These are phyloP conservation scores for Glebionis coronaria DNA, from an alignment of 129 eudicot genomes.

Conservation along the genomic window DNA sequence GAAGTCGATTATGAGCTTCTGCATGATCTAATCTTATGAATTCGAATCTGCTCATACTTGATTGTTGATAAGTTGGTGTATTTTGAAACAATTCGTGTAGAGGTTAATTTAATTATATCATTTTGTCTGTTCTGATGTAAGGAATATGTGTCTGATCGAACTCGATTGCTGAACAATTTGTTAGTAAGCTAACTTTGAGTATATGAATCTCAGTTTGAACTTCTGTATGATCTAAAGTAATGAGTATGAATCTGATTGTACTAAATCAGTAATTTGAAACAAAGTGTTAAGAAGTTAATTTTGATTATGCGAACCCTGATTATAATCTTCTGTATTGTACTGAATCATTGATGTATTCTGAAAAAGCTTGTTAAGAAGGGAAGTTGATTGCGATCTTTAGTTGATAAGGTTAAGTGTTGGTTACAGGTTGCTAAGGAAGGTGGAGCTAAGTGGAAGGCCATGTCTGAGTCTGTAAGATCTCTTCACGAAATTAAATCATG, in stretches of 20 bases:
- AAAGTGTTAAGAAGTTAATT: no score
- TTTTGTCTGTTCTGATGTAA: no score
- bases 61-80: no score
- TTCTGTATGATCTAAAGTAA: not conserved
- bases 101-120: no score
- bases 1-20: no score
- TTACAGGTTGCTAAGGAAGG: conserved; percentile 10
- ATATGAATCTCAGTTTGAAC: not conserved
- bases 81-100: no score
- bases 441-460: not conserved
- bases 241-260: not conserved
- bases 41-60: no score
- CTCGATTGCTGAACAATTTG: no score
- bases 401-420: conserved; percentile 5
- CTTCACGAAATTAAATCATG: not conserved
- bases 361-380: conserved; percentile 7
- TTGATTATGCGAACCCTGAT: no score
- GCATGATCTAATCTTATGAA: no score
- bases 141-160: no score
- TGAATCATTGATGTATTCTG: not conserved
- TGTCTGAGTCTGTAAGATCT: conserved; percentile 47
- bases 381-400: not conserved
- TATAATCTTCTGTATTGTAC: conserved; percentile 1
- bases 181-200: not conserved
- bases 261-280: not conserved